These are phyloP conservation scores for Penicillium verrucosum DNA, from an alignment of 2,329 filamentous ascomycete genomes.

Conservation along the genomic window DNA sequence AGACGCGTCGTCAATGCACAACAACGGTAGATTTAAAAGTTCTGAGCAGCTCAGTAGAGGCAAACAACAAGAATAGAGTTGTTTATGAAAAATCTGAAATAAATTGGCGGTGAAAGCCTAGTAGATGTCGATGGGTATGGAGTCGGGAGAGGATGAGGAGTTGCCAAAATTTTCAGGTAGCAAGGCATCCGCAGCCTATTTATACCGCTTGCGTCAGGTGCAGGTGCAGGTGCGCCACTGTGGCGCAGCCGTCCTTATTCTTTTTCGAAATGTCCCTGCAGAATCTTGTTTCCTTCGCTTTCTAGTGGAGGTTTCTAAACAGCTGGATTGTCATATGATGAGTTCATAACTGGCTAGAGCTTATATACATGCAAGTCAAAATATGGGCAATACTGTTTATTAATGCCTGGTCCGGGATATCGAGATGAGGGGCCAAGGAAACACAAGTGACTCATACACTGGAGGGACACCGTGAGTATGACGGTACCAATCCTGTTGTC, in stretches of 20 bases:
- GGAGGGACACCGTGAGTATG: neutral
- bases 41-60: neutral
- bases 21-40: constrained; percentile 1
- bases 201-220: constrained; percentile 6
- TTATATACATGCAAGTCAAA: constrained; percentile 13
- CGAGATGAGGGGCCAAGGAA: neutral
- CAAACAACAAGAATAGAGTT: neutral
- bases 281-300: neutral
- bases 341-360: constrained; percentile 2
- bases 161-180: constrained; percentile 29
- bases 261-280: constrained; percentile 1
- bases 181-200: constrained; percentile 24
- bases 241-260: constrained; percentile 14
- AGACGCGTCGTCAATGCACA: constrained; percentile 20
- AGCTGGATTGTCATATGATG: constrained; percentile 1
- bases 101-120: constrained; percentile 6
- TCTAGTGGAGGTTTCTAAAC: constrained; percentile 8
- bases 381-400: constrained; percentile 1
- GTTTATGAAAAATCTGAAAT: neutral
- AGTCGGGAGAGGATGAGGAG: constrained; percentile 10
- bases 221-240: constrained; percentile 12
- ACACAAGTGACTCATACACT: constrained; percentile 7
- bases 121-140: constrained; percentile 13
- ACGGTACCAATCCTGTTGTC: constrained; percentile 4
- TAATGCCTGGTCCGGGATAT: neutral